Base-by-base conservation (phyloP, 2,329 filamentous ascomycete genomes). In the Tympanopsis confertula region DNA sequence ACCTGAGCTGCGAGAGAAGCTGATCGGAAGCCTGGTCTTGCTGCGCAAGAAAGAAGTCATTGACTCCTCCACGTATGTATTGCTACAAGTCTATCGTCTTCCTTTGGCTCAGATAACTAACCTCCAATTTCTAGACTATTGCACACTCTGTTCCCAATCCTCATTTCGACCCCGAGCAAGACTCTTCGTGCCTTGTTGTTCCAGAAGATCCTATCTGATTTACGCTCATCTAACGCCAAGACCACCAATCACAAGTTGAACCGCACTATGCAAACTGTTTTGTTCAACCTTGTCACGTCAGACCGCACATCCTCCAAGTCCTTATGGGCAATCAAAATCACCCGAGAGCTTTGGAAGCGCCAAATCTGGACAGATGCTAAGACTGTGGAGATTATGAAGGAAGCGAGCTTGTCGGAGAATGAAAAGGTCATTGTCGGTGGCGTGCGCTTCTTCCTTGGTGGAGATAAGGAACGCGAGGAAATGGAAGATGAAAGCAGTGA, bases 311-410 rank as follows among this genome's bases (percentile, higher is more conserved):
- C 87, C 1, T 71, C 85, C 1, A 91, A 94, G 52, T 86, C 84
- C 3, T 70, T 98, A 36, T 98, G 91, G 91, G 87, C 91, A 3
- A 86, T 95, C 43, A 95, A 95, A 59, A 74, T 98, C 45, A 94
- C 88, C 3, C 74, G 89, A 44, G 91, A 98, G 63, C 67, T 98
- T 52, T 98, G 91, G 91, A 94, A 88, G 61, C 75, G 89, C 35
- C 88, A 95, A 50, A 80, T 96, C 45, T 98, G 91, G 91, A 86
- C 84, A 7, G 91, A 98, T 51, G 76, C 87, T 2, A 91, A 88
- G 56, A 80, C 89, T 0, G 91, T 96, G n/a, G 87, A 94, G 51
- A 85, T 96, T 46, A 96, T 98, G 88, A 94, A 94, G 61, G 84
- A 94, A 60, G 87, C 89, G 0, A 79, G 82, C 39, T 63, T 98